phyloP scores from a whole-genome alignment of 495 filamentous ascomycete species.

The Penicillium pulvis region DNA sequence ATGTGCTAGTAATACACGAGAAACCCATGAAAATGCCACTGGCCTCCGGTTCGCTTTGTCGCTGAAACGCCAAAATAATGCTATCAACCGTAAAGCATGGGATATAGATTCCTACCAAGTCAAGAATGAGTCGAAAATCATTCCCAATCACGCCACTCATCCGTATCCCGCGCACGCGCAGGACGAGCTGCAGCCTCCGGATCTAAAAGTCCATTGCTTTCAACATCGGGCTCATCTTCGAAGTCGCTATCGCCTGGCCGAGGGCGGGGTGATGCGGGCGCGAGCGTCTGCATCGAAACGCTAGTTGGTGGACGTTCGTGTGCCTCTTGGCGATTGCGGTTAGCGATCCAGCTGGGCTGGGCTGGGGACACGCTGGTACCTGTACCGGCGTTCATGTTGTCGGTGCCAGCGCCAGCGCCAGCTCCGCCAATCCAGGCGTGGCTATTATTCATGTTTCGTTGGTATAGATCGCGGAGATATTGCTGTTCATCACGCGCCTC shows the following conservation, averaged over 20 bases:
- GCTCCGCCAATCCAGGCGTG: constrained; percentile 34
- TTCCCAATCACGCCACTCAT: constrained; percentile 52
- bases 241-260: constrained; percentile 47
- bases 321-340: constrained; percentile 54
- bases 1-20: not conserved
- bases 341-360: constrained; percentile 27
- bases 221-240: constrained; percentile 38
- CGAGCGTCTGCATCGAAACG: constrained; percentile 56
- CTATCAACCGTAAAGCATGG: not conserved
- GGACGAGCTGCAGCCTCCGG: constrained; percentile 13
- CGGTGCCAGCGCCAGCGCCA: not conserved
- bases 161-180: constrained; percentile 22
- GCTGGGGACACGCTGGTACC: constrained; percentile 3
- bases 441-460: constrained; percentile 41
- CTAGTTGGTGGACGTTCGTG: constrained; percentile 51
- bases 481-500: constrained; percentile 57
- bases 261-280: constrained; percentile 45
- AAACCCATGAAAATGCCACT: not conserved
- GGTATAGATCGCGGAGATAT: constrained; percentile 42
- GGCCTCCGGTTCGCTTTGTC: not conserved
- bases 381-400: not conserved
- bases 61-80: constrained; percentile 15
- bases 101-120: not conserved
- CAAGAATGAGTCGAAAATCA: constrained; percentile 14
- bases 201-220: constrained; percentile 22